A percentile compares a stretch with the other conserved stretches of the same genome.
Conservation (phyloP, 805 yeast genomes). For the Teunomyces panamensis region DNA sequence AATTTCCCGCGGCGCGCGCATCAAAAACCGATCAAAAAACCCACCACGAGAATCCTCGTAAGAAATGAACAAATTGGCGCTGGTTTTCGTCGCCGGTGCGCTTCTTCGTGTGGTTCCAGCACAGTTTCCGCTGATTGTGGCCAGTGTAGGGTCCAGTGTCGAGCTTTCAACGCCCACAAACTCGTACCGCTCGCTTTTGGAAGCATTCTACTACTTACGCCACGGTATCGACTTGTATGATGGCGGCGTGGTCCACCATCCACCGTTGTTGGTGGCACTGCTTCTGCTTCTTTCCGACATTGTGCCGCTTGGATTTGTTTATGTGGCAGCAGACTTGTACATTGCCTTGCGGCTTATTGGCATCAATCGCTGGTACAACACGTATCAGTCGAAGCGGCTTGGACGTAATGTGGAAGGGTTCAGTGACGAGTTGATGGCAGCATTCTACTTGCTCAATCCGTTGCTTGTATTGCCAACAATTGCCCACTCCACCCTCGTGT, state of each 20-base stretch:
- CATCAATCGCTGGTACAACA: conserved; percentile 43
- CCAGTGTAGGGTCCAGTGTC: conserved; percentile 39
- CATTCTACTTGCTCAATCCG: conserved; percentile 79
- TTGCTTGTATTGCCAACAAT: conserved; percentile 64
- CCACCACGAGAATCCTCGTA: too few relatives aligned
- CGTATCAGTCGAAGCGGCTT: conserved; percentile 15
- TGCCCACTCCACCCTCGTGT: conserved; percentile 62
- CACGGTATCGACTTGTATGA: conserved; percentile 65
- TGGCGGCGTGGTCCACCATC: conserved; percentile 85
- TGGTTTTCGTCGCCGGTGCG: conserved; percentile 26
- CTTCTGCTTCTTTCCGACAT: conserved; percentile 37
- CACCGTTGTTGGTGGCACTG: conserved; percentile 65
- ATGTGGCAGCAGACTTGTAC: conserved; percentile 54
- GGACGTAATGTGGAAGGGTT: conserved; percentile 17
- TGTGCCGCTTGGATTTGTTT: conserved; percentile 12
- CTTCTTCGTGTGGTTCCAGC: conserved; percentile 35
- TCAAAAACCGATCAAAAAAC: not conserved
- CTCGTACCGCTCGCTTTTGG: conserved; percentile 52
- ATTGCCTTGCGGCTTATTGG: conserved; percentile 53
- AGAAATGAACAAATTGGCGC: conserved; percentile 20
- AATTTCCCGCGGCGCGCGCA: not conserved
- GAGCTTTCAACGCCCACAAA: conserved; percentile 72
- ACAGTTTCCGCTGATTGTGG: conserved; percentile 19
- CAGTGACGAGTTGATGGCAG: conserved; percentile 48
- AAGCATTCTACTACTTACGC: conserved; percentile 33